Conservation (phyloP, 495 filamentous ascomycete genomes). For the Xylaria scruposa region DNA sequence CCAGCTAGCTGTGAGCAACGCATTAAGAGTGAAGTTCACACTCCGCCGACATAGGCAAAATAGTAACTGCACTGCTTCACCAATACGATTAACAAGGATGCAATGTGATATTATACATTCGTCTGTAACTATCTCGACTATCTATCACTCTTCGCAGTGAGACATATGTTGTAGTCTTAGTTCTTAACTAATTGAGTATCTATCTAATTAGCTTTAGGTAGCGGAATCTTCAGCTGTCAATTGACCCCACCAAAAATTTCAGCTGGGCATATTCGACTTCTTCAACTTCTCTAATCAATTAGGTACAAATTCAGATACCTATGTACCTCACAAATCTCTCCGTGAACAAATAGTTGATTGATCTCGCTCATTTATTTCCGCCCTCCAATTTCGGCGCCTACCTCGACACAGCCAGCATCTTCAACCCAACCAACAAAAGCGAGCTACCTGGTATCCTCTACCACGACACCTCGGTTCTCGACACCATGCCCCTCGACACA, state of each 20-base stretch:
- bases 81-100: not conserved
- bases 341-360: not conserved
- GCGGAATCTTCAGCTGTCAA: conserved; percentile 8
- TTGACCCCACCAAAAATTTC: conserved; percentile 40
- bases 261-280: not conserved
- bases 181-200: too few relatives aligned
- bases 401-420: not conserved
- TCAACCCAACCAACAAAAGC: not conserved
- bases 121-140: too few relatives aligned
- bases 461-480: too few relatives aligned
- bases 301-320: too few relatives aligned
- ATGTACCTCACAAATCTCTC: not conserved
- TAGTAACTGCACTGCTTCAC: not conserved
- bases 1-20: not conserved
- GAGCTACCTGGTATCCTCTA: too few relatives aligned
- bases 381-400: not conserved
- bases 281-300: too few relatives aligned
- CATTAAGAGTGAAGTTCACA: too few relatives aligned
- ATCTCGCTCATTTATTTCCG: not conserved
- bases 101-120: not conserved
- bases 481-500: conserved; percentile 84
- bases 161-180: too few relatives aligned
- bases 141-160: too few relatives aligned
- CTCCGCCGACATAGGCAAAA: too few relatives aligned
- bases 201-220: not conserved